These are phyloP conservation scores for Pestalotiopsis sp. DNA, from an alignment of 2,329 filamentous ascomycete species.

Conservation along the genomic window DNA sequence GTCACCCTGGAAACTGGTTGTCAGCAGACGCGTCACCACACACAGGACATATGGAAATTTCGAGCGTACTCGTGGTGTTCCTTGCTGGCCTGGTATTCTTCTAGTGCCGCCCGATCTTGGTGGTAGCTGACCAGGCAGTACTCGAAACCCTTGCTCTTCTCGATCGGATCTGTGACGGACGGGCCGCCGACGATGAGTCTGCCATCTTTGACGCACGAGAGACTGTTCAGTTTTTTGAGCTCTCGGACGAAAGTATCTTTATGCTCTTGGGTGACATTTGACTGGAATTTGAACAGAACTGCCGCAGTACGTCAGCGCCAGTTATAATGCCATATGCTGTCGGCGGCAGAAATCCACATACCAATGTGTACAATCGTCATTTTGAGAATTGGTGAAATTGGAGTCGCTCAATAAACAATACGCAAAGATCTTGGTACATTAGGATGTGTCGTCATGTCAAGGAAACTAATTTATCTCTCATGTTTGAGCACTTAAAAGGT, in stretches of 20 bases:
- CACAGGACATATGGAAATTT: neutral
- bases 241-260: conserved; percentile 47
- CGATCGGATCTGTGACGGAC: conserved; percentile 53
- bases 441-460: neutral
- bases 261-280: conserved; percentile 42
- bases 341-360: neutral
- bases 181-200: conserved; percentile 54
- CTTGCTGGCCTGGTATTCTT: conserved; percentile 52
- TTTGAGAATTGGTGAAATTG: neutral
- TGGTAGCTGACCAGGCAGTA: conserved; percentile 56
- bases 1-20: conserved; percentile 44
- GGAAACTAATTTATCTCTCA: neutral
- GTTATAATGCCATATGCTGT: neutral
- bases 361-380: conserved; percentile 6
- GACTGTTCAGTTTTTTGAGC: conserved; percentile 48
- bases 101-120: conserved; percentile 44
- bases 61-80: conserved; percentile 49
- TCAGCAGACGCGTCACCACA: neutral
- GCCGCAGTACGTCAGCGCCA: no score
- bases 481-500: neutral
- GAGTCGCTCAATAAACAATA: neutral
- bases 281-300: conserved; percentile 54
- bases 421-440: neutral
- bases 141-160: conserved; percentile 55
- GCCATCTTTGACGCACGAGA: conserved; percentile 49